Base-by-base conservation (phyloP, 768 basidiomycete species). In the Auriscalpium vulgare region DNA sequence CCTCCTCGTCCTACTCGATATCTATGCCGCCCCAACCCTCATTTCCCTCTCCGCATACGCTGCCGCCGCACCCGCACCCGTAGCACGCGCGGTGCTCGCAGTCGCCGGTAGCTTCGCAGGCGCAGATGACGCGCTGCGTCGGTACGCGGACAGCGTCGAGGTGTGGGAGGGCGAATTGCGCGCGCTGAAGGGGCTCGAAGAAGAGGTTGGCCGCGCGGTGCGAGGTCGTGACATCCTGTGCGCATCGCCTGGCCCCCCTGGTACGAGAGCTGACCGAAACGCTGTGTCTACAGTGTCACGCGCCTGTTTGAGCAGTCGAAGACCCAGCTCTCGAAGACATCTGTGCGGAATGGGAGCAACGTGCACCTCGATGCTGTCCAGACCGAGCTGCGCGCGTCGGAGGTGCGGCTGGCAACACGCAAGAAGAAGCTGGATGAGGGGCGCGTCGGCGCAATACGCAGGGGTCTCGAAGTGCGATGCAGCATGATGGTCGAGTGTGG, bases 171-270 rank as follows among this genome's bases (percentile, higher is more conserved):
- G 80, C 29, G 74, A 79, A 54, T 74, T 90, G 58, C 74, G 72
- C 57, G 70, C 68, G 2, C 69, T 91, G 58, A 87, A 83, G 64
- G 72, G 71, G 10, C 72, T 85, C 51, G 88, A 91, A 68, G 85
- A 88, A 43, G 87, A 87, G 59, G 80, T 91, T 6, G 74, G 74
- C 2, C 82, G 81, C 62, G 75, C 89, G 54, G 71, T 87, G 59
- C 71, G 86, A 9, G 88, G 91, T 68, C 72, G 86, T 49, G 88
- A 91, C 64, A 91, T 91, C 61, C 75, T 91, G 89, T 89, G 17
- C 40, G 40, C 17, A 43, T 43, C 23, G 21, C 21, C 47, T 19
- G 16, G 2, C 47, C 47, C 14, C 21, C 47, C 21, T 17, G 5
- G 17, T 29, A 29, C 29, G 29, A 29, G 29, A 5, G 4, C 29